These are phyloP conservation scores for Pythium periplocum DNA, from an alignment of 352 stramenopile genomes.

Conservation along the genomic window DNA sequence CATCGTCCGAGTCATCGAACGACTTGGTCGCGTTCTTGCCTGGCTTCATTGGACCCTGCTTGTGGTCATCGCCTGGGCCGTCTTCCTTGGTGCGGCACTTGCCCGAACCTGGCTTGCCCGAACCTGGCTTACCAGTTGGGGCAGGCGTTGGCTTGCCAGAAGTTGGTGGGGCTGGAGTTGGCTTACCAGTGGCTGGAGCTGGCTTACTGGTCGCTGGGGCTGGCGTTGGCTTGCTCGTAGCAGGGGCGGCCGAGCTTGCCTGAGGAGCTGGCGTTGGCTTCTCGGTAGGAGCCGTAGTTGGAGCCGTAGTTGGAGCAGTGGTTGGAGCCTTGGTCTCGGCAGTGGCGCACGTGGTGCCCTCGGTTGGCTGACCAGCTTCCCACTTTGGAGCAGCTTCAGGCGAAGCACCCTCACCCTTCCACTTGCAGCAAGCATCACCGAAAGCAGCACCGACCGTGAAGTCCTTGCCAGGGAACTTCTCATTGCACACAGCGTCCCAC, in stretches of 20 bases:
- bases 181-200: background rate
- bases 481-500: background rate
- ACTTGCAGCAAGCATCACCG: background rate
- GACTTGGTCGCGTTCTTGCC: conserved; percentile 1
- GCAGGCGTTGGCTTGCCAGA: too few relatives aligned
- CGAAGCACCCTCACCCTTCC: background rate
- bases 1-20: conserved; percentile 5
- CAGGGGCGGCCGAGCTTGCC: background rate
- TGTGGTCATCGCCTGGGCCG: conserved; percentile 3
- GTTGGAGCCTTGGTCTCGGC: background rate
- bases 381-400: background rate
- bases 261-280: conserved; percentile 1
- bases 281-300: conserved; percentile 2
- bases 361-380: background rate
- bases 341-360: background rate
- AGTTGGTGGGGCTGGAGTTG: too few relatives aligned
- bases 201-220: background rate
- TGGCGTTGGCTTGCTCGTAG: conserved; percentile 3
- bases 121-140: too few relatives aligned
- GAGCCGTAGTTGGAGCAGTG: conserved; percentile 1
- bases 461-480: background rate
- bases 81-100: conserved; percentile 18
- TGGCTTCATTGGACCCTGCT: background rate
- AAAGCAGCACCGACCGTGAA: background rate
- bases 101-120: background rate